phyloP scores from a whole-genome alignment of 257 asterid genomes.

The Datura wrightii region DNA sequence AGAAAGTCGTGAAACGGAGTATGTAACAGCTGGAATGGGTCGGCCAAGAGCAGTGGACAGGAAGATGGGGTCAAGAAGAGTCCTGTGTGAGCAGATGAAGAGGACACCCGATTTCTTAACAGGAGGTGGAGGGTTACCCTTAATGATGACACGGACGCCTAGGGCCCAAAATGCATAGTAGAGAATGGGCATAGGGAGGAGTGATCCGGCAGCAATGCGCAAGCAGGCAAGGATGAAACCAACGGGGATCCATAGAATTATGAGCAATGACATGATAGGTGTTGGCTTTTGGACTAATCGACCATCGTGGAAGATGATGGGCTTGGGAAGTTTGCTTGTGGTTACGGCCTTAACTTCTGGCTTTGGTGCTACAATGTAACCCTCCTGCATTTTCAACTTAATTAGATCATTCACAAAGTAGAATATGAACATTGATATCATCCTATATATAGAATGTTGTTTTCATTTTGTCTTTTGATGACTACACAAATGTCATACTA shows the following conservation, averaged over 20 bases:
- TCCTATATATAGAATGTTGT: too few relatives aligned
- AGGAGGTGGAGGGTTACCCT: slow-evolving; percentile 63
- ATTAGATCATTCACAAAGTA: not conserved
- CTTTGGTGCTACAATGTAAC: slow-evolving; percentile 56
- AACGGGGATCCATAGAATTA: slow-evolving; percentile 62
- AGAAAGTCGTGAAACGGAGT: slow-evolving; percentile 72
- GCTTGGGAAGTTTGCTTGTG: slow-evolving; percentile 59
- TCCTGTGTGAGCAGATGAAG: slow-evolving; percentile 67
- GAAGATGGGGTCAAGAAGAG: slow-evolving; percentile 65
- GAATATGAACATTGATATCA: too few relatives aligned
- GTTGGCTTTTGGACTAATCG: slow-evolving; percentile 62
- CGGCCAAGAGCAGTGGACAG: slow-evolving; percentile 71
- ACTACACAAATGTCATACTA: too few relatives aligned
- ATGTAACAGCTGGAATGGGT: slow-evolving; percentile 69
- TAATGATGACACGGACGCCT: slow-evolving; percentile 62
- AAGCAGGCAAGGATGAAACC: slow-evolving; percentile 64
- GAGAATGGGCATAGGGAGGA: slow-evolving; percentile 61
- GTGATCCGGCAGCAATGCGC: slow-evolving; percentile 61
- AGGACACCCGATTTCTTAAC: slow-evolving; percentile 57
- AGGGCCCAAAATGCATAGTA: slow-evolving; percentile 64
- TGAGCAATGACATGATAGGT: slow-evolving; percentile 54
- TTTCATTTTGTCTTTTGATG: too few relatives aligned
- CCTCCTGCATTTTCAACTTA: slow-evolving; percentile 48
- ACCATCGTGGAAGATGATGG: slow-evolving; percentile 72
- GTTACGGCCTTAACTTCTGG: slow-evolving; percentile 54